phyloP scores from a whole-genome alignment of 2,329 filamentous ascomycete species.

The Diaporthe batatas region DNA sequence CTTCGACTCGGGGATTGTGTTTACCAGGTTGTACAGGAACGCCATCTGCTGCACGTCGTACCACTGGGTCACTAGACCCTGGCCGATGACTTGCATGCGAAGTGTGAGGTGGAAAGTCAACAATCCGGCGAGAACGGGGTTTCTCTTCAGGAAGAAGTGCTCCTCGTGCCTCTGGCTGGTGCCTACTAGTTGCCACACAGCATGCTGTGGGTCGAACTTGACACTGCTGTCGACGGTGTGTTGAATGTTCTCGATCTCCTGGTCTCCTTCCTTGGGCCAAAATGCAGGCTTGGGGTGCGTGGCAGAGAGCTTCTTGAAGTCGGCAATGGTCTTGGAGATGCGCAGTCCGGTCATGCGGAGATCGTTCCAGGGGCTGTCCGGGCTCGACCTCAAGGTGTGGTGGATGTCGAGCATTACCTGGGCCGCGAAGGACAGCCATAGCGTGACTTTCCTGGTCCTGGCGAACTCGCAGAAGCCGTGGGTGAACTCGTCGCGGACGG shows the following conservation, averaged over 20 bases:
- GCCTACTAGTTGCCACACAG: background rate
- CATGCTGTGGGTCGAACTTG: background rate
- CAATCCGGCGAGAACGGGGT: background rate
- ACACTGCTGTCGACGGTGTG: background rate
- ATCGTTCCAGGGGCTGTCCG: background rate
- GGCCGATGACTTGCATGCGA: constrained; percentile 13
- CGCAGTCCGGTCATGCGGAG: constrained; percentile 19
- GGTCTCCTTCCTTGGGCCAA: constrained; percentile 17
- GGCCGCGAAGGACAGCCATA: constrained; percentile 7
- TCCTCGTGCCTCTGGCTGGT: background rate
- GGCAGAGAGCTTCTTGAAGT: constrained; percentile 13
- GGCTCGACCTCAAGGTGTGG: background rate
- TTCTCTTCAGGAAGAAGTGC: background rate
- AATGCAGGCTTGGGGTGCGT: constrained; percentile 18
- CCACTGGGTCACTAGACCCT: constrained; percentile 13
- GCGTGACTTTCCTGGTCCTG: background rate
- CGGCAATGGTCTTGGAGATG: constrained; percentile 1
- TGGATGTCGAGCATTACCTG: constrained; percentile 1
- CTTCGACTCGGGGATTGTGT: background rate
- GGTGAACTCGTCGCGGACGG: constrained; percentile 3
- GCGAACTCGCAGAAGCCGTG: background rate
- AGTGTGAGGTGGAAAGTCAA: background rate
- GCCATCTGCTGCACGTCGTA: constrained; percentile 24
- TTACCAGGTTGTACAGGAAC: constrained; percentile 1
- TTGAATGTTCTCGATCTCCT: background rate